Base-by-base conservation (phyloP, 306 rosid genomes). In the Casuarina cunninghamiana region DNA sequence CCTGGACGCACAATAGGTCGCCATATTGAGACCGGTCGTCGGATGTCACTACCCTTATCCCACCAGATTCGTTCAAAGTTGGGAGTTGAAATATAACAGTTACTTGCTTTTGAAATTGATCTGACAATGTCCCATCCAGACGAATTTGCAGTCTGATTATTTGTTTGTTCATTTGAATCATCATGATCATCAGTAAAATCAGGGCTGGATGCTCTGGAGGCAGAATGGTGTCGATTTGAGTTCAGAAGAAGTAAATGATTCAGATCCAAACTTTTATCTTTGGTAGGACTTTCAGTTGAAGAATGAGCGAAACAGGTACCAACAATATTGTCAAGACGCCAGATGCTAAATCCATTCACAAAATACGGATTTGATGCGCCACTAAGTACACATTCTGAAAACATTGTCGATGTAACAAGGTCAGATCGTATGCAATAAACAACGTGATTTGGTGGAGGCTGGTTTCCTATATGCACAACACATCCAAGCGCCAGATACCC, bases 21-120 rank as follows among this genome's bases (percentile, higher is more conserved):
- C 99, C 99, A 95, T 84, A 95, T 87, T 37, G 99, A 91, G 85
- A 95, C 91, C 46, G 97, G 90, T 43, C 80, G 90, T 49, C 94
- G 91, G 75, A 84, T 79, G 77, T 95, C 97, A 75, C 87, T 74
- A 75, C 99, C 98, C 87, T 90, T 95, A 83, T 95, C 97, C 99
- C 99, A 93, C 99, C 97, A 95, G 81, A 95, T 93, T 80, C 97
- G 91, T 87, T 95, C 99, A 58, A 95, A 95, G 85, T 93, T 89
- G 1, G 98, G 98, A 46, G 94, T 93, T 58, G 99, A 91, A 83
- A 86, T 76, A 74, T 87, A 89, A 76, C 86, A 86, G 50, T 77
- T 88, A 81, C 85, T 86, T 88, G 91, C 86, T 86, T 88, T 93
- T 21, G 99, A 90, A 73, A 91, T 85, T 80, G 97, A 91, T 80